These are phyloP conservation scores for Chlamydomonas schloesseri DNA, from an alignment of 139 green algal species.

Conservation along the genomic window DNA sequence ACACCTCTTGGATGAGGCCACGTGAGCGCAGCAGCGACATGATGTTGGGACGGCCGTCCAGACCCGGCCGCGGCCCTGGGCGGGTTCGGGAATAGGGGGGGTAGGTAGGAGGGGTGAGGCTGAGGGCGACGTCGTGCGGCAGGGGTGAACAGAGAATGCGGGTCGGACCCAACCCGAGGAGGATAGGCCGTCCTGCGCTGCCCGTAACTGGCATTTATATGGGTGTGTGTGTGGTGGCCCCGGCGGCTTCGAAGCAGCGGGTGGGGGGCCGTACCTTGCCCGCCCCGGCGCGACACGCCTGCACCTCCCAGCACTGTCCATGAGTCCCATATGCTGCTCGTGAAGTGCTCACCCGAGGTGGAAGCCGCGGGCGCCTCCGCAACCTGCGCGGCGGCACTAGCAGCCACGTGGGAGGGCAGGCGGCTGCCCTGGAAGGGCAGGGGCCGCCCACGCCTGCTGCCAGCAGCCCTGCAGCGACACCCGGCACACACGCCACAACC, in stretches of 20 bases:
- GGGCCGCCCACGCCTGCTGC: not conserved
- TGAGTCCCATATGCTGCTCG: no score
- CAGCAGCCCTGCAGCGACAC: not conserved
- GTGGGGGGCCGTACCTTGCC: no score
- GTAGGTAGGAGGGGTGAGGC: not conserved
- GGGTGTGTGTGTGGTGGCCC: no score
- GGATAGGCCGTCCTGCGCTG: no score
- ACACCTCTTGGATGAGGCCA: constrained; percentile 85
- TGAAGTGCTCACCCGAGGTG: not conserved
- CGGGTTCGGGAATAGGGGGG: no score
- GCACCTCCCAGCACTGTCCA: no score
- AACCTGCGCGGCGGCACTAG: not conserved
- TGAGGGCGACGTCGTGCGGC: no score
- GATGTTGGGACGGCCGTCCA: constrained; percentile 19
- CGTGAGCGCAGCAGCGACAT: constrained; percentile 77
- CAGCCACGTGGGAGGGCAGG: not conserved
- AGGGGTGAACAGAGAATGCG: no score
- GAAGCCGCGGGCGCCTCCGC: not conserved
- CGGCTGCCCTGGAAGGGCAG: constrained; percentile 26
- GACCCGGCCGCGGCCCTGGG: not conserved
- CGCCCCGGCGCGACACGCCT: no score
- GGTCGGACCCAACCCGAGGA: no score
- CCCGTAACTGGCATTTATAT: no score
- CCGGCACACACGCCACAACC: not conserved
- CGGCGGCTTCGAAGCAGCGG: no score